Evolutionary conservation across 2,329 filamentous ascomycete species (phyloP).

Genomic region (Claviceps sp.): DNA sequence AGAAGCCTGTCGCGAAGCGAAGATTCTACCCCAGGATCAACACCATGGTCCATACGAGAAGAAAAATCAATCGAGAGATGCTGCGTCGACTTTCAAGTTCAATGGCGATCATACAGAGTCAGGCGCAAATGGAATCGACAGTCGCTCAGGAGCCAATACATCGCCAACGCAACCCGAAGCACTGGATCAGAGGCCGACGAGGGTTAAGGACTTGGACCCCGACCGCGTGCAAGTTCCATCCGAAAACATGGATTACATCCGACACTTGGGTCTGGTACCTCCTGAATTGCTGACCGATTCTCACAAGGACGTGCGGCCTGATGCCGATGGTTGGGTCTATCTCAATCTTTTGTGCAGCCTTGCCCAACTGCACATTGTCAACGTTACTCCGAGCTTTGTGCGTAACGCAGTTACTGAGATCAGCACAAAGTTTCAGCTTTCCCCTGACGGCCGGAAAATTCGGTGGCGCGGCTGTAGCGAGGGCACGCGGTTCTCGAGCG

Average conservation of each 20-base stretch:
- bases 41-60: conserved; percentile 19
- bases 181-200: conserved; percentile 62
- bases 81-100: conserved; percentile 32
- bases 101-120: conserved; percentile 34
- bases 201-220: conserved; percentile 64
- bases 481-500: conserved; percentile 52
- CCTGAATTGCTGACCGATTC: conserved; percentile 35
- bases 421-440: conserved; percentile 66
- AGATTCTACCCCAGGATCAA: conserved; percentile 26
- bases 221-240: conserved; percentile 60
- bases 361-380: conserved; percentile 75
- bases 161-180: conserved; percentile 27
- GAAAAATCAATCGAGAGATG: conserved; percentile 29
- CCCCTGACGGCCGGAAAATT: conserved; percentile 63
- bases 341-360: conserved; percentile 68
- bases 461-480: conserved; percentile 62
- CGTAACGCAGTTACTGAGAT: conserved; percentile 56
- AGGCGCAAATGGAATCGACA: conserved; percentile 20
- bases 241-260: conserved; percentile 71
- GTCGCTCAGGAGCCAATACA: conserved; percentile 19
- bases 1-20: conserved; percentile 34
- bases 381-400: conserved; percentile 67
- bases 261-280: conserved; percentile 55
- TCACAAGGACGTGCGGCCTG: conserved; percentile 38
- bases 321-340: conserved; percentile 68